Evolutionary conservation across 129 eudicot genomes (phyloP), one percentile per base, ranked within the genome.

Genomic region (Calendula officinalis): DNA sequence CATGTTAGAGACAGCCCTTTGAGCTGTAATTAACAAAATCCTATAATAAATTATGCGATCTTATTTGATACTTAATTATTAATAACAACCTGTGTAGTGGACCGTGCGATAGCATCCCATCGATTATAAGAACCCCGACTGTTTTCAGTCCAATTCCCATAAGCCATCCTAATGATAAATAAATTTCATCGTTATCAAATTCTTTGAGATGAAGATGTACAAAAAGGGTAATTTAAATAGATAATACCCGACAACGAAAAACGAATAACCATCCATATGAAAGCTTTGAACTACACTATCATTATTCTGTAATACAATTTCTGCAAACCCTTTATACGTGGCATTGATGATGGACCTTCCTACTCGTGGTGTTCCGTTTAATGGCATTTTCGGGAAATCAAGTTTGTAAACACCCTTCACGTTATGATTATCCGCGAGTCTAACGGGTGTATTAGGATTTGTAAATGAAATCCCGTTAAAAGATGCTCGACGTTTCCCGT

Each of bases 21-120:
- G n/a, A n/a, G n/a, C n/a, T n/a, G n/a, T n/a, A n/a, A n/a, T n/a
- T n/a, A n/a, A n/a, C n/a, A n/a, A n/a, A n/a, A n/a, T n/a, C n/a
- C n/a, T n/a, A 22, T 22, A 22, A 22, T 22, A 22, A 22, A 0
- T 22, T 22, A 22, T 22, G 30, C 30, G 30, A 2, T 2, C 30
- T 22, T 22, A 1, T 22, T 22, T 2, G 8, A 7, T 49, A 15
- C 6, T 32, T 17, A 50, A 27, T 4, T 9, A 16, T 4, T 10
- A 5, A 1, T 50, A 5, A 49, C 8, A 43, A 73, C 99, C 99
- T 94, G 96, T 4, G 81, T 78, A 3, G 95, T 94, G 50, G 83
- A 76, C 67, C 99, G 99, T 37, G 82, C 66, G 43, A 94, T 80
- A 37, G 96, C 99, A 77, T 94, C 99, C 91, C 95, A 88, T 44